A percentile compares a stretch with the other conserved stretches of the same genome.
These are phyloP conservation scores for Boletus bicolor DNA, from an alignment of 768 basidiomycete genomes.

Conservation along the genomic window DNA sequence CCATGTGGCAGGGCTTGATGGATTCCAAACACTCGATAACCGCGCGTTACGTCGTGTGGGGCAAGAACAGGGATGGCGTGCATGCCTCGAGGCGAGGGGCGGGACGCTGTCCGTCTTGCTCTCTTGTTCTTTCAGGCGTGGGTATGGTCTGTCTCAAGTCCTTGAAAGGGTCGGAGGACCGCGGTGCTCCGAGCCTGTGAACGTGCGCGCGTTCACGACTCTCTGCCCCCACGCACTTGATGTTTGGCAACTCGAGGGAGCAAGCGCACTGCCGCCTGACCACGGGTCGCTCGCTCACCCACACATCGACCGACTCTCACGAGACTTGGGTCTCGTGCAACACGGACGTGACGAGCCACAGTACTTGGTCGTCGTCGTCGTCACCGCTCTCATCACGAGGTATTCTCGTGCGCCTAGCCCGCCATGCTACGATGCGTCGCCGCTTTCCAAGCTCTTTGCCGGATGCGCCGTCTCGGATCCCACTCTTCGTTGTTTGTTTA, in stretches of 20 bases:
- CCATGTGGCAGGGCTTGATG: constrained; percentile 10
- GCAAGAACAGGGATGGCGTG: constrained; percentile 1
- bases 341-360: background rate
- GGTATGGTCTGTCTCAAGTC: background rate
- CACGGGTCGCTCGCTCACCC: background rate
- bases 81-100: constrained; percentile 13
- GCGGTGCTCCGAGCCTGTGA: constrained; percentile 8
- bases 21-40: background rate
- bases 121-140: background rate
- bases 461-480: background rate
- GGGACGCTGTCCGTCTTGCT: background rate
- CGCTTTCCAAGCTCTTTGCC: background rate
- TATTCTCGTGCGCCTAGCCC: background rate
- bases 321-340: background rate
- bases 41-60: constrained; percentile 1
- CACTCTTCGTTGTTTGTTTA: background rate
- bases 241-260: background rate
- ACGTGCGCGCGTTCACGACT: background rate
- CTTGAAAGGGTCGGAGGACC: constrained; percentile 2
- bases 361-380: background rate
- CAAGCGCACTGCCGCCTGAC: too few species aligned
- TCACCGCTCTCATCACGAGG: background rate
- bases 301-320: constrained; percentile 10
- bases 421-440: background rate
- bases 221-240: background rate